These are phyloP conservation scores for Jacaranda copaia DNA, from an alignment of 257 asterid genomes.

Conservation along the genomic window DNA sequence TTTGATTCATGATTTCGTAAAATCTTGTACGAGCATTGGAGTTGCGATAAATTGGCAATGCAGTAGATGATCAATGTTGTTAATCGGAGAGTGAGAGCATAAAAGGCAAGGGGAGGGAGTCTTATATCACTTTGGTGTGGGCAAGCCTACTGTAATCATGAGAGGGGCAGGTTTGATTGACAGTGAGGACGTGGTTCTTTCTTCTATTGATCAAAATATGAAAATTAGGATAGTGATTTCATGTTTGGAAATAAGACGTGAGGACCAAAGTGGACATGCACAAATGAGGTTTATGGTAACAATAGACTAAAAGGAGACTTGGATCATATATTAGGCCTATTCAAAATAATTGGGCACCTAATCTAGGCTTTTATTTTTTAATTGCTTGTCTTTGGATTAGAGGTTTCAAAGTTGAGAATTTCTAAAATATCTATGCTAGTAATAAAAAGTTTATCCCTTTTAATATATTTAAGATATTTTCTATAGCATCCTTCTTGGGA, in stretches of 20 bases:
- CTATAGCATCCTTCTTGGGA: too few relatives aligned
- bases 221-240: slow-evolving; percentile 37
- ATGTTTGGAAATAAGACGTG: slow-evolving; percentile 20
- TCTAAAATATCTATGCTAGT: too few relatives aligned
- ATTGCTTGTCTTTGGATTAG: too few relatives aligned
- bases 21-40: slow-evolving; percentile 14
- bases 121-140: slow-evolving; percentile 17
- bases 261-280: slow-evolving; percentile 41
- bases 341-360: too few relatives aligned
- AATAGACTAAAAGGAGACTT: not conserved
- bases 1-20: slow-evolving; percentile 50
- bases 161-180: slow-evolving; percentile 7
- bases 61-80: slow-evolving; percentile 26
- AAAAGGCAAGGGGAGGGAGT: slow-evolving; percentile 4
- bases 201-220: not conserved
- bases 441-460: too few relatives aligned
- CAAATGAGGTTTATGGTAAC: slow-evolving; percentile 45
- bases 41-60: slow-evolving; percentile 29
- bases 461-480: too few relatives aligned
- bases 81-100: not conserved
- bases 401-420: too few relatives aligned
- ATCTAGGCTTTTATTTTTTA: too few relatives aligned
- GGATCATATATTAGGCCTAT: too few relatives aligned
- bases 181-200: slow-evolving; percentile 38
- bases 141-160: slow-evolving; percentile 34